phyloP scores from a whole-genome alignment of 2,329 filamentous ascomycete species.

The Paecilomyces dactylethromorphus region DNA sequence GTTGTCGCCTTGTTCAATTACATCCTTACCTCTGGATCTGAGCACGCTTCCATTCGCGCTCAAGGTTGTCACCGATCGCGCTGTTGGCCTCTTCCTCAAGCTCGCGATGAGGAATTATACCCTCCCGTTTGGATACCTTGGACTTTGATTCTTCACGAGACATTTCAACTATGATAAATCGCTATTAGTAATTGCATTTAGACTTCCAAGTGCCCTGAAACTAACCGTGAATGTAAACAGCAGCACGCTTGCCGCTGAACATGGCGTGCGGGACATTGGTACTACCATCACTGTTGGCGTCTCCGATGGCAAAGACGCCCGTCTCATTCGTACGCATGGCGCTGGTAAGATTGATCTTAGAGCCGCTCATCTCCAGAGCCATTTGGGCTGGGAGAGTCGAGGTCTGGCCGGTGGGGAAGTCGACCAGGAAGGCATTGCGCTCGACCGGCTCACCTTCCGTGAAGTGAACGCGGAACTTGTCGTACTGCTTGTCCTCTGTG shows the following conservation, averaged over 20 bases:
- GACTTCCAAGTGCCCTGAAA: too few relatives aligned
- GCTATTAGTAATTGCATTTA: too few relatives aligned
- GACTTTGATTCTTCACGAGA: too few relatives aligned
- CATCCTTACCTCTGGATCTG: too few relatives aligned
- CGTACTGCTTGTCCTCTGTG: conserved; percentile 41
- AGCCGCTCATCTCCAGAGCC: conserved; percentile 41
- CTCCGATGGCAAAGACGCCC: conserved; percentile 54
- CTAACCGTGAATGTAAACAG: conserved; percentile 53
- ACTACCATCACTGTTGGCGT: conserved; percentile 53
- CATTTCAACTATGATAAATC: too few relatives aligned
- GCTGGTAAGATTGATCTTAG: conserved; percentile 39
- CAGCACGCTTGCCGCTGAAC: conserved; percentile 52
- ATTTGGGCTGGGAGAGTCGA: conserved; percentile 43
- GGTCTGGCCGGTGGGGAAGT: conserved; percentile 42
- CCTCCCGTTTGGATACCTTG: too few relatives aligned
- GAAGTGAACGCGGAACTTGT: conserved; percentile 52
- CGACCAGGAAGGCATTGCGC: conserved; percentile 48
- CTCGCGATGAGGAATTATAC: too few relatives aligned
- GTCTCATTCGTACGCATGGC: conserved; percentile 47
- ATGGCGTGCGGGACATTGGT: conserved; percentile 59
- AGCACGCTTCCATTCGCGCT: too few relatives aligned
- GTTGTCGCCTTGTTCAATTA: too few relatives aligned
- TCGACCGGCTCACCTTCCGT: conserved; percentile 38
- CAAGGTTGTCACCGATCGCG: too few relatives aligned
- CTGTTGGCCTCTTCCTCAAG: too few relatives aligned